Evolutionary conservation across 2,329 filamentous ascomycete genomes (phyloP).

Genomic region (Aspergillus sergii): DNA sequence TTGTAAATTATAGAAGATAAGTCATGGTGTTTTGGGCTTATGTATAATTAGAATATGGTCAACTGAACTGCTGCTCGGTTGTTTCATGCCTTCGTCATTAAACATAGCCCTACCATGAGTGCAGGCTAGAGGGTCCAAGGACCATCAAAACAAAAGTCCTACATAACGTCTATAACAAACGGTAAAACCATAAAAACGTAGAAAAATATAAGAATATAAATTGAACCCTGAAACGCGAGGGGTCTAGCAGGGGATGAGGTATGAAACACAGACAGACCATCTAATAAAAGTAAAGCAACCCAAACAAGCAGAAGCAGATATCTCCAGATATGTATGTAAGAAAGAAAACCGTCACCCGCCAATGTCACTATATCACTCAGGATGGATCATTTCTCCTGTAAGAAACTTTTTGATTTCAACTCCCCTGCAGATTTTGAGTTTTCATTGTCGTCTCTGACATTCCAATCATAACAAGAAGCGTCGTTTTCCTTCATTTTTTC

Average conservation of each 20-base stretch:
- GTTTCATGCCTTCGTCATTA: neutral
- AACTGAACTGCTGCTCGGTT: neutral
- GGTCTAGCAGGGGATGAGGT: conserved; percentile 25
- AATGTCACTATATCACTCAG: conserved; percentile 15
- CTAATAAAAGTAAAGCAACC: conserved; percentile 23
- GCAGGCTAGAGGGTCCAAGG: neutral
- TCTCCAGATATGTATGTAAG: conserved; percentile 20
- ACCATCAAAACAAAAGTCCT: neutral
- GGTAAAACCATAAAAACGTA: conserved; percentile 1
- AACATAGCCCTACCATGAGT: neutral
- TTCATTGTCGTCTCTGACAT: conserved; percentile 33
- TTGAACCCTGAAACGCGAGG: conserved; percentile 23
- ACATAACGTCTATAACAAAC: conserved; percentile 10
- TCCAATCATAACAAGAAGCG: conserved; percentile 32
- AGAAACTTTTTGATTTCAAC: conserved; percentile 21
- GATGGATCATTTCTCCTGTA: conserved; percentile 27
- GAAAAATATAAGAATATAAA: conserved; percentile 13
- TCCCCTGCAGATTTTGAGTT: conserved; percentile 17
- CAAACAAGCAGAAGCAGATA: conserved; percentile 24
- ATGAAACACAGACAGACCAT: conserved; percentile 29
- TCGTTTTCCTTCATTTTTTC: conserved; percentile 1
- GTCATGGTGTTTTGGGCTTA: neutral
- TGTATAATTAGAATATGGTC: neutral
- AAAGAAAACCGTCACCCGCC: conserved; percentile 13
- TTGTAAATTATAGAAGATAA: neutral